Percentiles rank a stretch among this genome's conserved stretches.
These are phyloP conservation scores for Tritrichomonas musculus DNA, from an alignment of 208 protist genomes.

Conservation along the genomic window DNA sequence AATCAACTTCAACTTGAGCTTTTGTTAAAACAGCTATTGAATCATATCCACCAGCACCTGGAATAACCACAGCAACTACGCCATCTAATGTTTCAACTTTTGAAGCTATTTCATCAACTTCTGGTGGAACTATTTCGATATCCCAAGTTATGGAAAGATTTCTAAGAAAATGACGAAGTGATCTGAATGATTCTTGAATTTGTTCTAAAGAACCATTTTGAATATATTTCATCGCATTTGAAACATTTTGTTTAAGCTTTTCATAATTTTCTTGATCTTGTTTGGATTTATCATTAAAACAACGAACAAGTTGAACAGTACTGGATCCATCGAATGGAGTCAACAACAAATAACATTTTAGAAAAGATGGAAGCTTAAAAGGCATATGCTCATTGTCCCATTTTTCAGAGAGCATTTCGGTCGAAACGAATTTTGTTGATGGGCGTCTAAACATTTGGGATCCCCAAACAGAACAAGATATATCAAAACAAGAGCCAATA, in stretches of 20 bases:
- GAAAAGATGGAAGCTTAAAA: not conserved
- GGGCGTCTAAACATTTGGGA: constrained; percentile 1
- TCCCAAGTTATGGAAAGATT: not conserved
- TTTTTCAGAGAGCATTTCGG: not conserved
- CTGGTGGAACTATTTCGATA: not conserved
- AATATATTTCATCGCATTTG: not conserved
- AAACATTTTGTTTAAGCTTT: not conserved
- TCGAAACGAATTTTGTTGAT: not conserved
- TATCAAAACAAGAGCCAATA: not conserved
- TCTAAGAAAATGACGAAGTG: not conserved
- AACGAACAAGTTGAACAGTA: not conserved
- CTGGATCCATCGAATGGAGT: not conserved
- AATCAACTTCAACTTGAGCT: not conserved
- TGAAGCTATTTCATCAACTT: not conserved
- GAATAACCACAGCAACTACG: not conserved
- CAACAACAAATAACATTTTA: not conserved
- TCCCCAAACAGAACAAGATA: not conserved
- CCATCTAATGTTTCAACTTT: not conserved
- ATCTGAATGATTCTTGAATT: not conserved
- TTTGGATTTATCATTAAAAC: not conserved
- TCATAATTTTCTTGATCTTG: not conserved
- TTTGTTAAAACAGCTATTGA: not conserved
- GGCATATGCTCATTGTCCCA: not conserved
- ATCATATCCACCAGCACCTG: constrained; percentile 1
- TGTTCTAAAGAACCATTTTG: not conserved